phyloP scores from a whole-genome alignment of 2,329 filamentous ascomycete species.

The Clarireedia monteithiana region DNA sequence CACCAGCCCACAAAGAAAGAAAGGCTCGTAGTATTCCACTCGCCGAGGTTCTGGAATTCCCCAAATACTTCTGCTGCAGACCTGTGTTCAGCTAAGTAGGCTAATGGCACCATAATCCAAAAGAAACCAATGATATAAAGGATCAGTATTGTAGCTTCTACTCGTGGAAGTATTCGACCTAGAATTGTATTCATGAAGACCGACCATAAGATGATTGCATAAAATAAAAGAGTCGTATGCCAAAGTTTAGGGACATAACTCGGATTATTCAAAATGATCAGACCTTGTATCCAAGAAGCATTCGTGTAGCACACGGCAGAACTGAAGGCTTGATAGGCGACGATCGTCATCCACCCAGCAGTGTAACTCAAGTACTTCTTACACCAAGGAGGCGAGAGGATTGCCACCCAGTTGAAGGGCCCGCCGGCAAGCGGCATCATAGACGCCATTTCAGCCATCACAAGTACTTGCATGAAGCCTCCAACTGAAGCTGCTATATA shows the following conservation, averaged over 20 bases:
- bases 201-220: not conserved
- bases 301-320: not conserved
- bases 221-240: not conserved
- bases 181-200: conserved; percentile 3
- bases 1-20: not conserved
- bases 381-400: not conserved
- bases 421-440: conserved; percentile 9
- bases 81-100: not conserved
- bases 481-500: conserved; percentile 23
- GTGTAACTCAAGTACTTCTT: conserved; percentile 6
- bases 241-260: not conserved
- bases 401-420: conserved; percentile 7
- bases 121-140: conserved; percentile 9
- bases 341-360: not conserved
- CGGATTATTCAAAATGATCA: not conserved
- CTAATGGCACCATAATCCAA: conserved; percentile 1
- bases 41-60: not conserved
- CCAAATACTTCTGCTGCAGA: conserved; percentile 1
- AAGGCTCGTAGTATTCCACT: not conserved
- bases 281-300: not conserved
- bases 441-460: conserved; percentile 3
- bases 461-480: not conserved
- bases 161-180: conserved; percentile 1
- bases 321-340: not conserved
- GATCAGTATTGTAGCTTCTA: conserved; percentile 1